Percentiles rank a stretch among this genome's conserved stretches.
phyloP scores from a whole-genome alignment of 129 eudicot genomes.

The Tanacetum coccineum region DNA sequence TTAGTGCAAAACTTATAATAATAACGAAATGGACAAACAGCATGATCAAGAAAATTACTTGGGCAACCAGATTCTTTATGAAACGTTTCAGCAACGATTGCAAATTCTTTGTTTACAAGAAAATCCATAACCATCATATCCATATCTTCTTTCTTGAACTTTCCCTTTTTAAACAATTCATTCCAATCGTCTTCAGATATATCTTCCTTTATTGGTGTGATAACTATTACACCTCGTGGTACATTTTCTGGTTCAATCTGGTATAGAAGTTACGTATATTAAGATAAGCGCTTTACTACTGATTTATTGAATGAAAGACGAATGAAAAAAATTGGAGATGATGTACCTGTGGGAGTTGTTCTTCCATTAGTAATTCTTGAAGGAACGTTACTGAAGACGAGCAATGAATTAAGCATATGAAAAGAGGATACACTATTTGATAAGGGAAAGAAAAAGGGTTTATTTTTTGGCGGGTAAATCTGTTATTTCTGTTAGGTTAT shows the following conservation, averaged over 20 bases:
- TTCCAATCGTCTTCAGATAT: background rate
- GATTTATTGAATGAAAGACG: background rate
- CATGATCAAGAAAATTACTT: background rate
- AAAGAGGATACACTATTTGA: too few species aligned
- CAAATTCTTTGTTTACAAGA: conserved; percentile 6
- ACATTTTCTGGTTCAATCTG: background rate
- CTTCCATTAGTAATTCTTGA: conserved; percentile 3
- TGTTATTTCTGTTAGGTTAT: background rate
- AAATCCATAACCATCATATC: conserved; percentile 16
- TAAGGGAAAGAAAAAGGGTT: background rate
- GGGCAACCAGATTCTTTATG: conserved; percentile 7
- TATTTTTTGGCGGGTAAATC: conserved; percentile 1
- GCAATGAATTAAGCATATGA: too few species aligned
- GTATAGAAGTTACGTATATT: background rate
- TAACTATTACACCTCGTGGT: background rate
- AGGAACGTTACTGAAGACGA: background rate
- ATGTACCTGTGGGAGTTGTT: background rate
- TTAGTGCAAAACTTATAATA: background rate
- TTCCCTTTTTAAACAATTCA: background rate
- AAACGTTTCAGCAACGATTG: conserved; percentile 4
- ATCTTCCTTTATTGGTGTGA: background rate
- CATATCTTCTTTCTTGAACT: conserved; percentile 14
- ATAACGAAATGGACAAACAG: background rate
- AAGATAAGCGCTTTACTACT: background rate
- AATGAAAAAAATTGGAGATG: background rate